Base-by-base conservation (phyloP, 202 grass and related monocot genomes). In the Saccharum hybrid region DNA sequence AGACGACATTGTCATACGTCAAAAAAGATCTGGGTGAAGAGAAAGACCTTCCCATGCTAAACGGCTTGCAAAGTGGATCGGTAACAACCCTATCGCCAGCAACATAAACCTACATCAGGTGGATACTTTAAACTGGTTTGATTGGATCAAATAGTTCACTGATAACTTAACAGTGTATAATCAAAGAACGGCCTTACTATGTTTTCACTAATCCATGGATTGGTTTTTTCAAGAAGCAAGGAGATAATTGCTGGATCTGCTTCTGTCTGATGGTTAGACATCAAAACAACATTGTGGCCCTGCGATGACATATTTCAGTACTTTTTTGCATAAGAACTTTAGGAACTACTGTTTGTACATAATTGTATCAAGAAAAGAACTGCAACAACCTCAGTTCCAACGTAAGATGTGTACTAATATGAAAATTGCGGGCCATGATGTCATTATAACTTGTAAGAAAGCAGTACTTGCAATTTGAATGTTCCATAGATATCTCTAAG, bases 231-330 rank as follows among this genome's bases (percentile, higher is more conserved):
- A 79, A 98, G 93, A 82, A 90, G 89, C 71, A 96, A 87, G 70
- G 91, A 78, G 61, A 98, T 90, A 43, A 96, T 21, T 51, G 93
- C 93, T 88, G 96, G 96, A 92, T 98, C 96, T 66, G 93, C 93
- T 86, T 98, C 96, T 41, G 89, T 88, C 76, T 98, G 96, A 90
- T 98, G 96, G 68, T 98, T 98, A 77, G 96, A 98, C 93, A 98
- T 94, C 73, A 98, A 86, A 83, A 98, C 90, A 83, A 98, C 78
- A 89, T 98, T 98, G 83, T 98, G 93, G 76, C 96, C 96, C 96
- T 98, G 75, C 68, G 80, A 81, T 82, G 33, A 69, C 30, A 34
- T 79, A 48, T 28, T 74, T 74, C 28, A 74, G 46, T 54, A 34
- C 79, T 39, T 52, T 12, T 52, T 63, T 76, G 48, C 21, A 80